A percentile compares a stretch with the other conserved stretches of the same genome.
These are phyloP conservation scores for Chalciporus piperatus DNA, from an alignment of 768 basidiomycete species.

Conservation along the genomic window DNA sequence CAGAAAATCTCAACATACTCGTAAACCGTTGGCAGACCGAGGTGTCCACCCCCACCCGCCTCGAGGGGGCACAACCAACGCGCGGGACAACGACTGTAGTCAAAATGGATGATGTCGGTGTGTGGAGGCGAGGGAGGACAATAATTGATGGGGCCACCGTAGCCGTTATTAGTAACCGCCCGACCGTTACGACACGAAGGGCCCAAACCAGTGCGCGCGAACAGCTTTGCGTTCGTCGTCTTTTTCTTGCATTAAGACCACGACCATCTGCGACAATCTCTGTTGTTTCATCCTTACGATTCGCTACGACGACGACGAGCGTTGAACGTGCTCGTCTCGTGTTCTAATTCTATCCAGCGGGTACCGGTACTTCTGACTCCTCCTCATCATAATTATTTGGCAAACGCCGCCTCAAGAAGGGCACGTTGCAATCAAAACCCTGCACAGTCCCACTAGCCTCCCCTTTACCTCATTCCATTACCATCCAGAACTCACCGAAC, in stretches of 20 bases:
- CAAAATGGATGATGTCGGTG: background rate
- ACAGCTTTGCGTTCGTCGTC: conserved; percentile 1
- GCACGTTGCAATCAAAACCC: conserved; percentile 82
- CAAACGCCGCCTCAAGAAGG: conserved; percentile 54
- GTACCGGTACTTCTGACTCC: conserved; percentile 19
- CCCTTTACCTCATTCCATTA: conserved; percentile 57
- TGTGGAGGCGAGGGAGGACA: conserved; percentile 18
- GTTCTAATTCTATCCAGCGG: conserved; percentile 21
- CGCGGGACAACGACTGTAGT: background rate
- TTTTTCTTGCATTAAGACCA: conserved; percentile 19
- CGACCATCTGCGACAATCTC: conserved; percentile 16
- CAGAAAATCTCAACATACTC: background rate
- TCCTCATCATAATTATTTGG: conserved; percentile 38
- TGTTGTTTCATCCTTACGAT: conserved; percentile 6
- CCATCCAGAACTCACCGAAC: conserved; percentile 34
- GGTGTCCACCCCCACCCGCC: background rate
- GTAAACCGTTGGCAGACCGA: background rate
- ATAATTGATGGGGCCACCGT: background rate
- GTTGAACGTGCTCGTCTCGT: conserved; percentile 21
- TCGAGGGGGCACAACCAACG: too few species aligned
- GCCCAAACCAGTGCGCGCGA: conserved; percentile 32
- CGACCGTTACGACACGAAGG: conserved; percentile 31
- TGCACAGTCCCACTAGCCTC: conserved; percentile 47
- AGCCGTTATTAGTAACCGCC: conserved; percentile 28
- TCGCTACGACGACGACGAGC: conserved; percentile 15